phyloP scores from a whole-genome alignment of 306 rosid genomes.

The Canavalia gladiata region DNA sequence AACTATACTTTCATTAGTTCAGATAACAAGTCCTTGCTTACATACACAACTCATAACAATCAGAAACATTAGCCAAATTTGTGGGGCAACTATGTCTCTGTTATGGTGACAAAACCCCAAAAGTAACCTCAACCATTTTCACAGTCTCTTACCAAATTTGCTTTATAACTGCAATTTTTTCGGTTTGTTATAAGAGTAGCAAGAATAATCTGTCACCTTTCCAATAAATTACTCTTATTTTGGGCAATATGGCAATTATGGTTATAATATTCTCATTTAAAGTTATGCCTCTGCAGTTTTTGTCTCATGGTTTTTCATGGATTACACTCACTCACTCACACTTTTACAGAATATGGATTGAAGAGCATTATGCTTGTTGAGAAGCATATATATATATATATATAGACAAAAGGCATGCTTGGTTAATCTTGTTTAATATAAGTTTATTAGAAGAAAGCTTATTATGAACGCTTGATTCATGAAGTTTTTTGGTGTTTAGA shows the following conservation, averaged over 20 bases:
- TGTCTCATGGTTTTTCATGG: too few relatives aligned
- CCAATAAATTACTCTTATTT: neutral
- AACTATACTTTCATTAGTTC: neutral
- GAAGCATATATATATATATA: too few relatives aligned
- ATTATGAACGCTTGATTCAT: too few relatives aligned
- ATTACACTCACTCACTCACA: too few relatives aligned
- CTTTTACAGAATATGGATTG: too few relatives aligned
- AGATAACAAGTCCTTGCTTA: constrained; percentile 16
- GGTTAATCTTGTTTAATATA: too few relatives aligned
- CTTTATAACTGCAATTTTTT: neutral
- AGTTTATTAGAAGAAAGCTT: too few relatives aligned
- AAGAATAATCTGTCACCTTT: neutral
- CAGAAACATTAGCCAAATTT: constrained; percentile 5
- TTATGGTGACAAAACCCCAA: constrained; percentile 44
- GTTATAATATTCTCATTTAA: too few relatives aligned
- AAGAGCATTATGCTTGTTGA: too few relatives aligned
- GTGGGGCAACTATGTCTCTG: constrained; percentile 54
- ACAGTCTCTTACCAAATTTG: neutral
- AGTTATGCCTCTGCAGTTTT: neutral
- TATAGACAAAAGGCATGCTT: too few relatives aligned
- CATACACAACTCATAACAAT: neutral
- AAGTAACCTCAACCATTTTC: constrained; percentile 36
- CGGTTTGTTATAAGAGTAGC: too few relatives aligned
- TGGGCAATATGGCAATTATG: neutral
- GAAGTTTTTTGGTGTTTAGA: too few relatives aligned